Conservation (phyloP, 495 filamentous ascomycete genomes). For the Penicillium maclennaniae region DNA sequence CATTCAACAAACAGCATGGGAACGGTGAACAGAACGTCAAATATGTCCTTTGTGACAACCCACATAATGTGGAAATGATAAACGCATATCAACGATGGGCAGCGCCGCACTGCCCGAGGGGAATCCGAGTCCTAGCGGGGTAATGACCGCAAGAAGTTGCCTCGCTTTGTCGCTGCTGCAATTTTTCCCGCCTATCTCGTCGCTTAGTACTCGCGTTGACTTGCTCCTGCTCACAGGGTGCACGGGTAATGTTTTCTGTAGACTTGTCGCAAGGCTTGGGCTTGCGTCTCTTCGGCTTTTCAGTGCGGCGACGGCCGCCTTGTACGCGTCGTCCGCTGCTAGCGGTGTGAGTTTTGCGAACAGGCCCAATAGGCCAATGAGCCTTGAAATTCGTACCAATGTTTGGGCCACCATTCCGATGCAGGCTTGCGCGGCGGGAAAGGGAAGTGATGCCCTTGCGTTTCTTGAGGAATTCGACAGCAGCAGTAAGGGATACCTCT, state of each 20-base stretch:
- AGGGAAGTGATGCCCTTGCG: not conserved
- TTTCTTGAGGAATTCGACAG: conserved; percentile 2
- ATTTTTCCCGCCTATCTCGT: conserved; percentile 23
- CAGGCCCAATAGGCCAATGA: not conserved
- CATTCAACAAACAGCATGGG: not conserved
- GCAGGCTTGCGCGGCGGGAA: not conserved
- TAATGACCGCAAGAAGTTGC: conserved; percentile 10
- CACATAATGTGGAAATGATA: not conserved
- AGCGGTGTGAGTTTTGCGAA: not conserved
- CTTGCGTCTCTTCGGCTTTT: not conserved
- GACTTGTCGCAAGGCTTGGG: not conserved
- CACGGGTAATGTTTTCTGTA: not conserved
- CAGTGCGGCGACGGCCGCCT: conserved; percentile 1
- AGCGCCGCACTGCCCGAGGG: conserved; percentile 10
- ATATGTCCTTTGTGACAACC: not conserved
- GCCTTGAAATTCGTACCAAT: not conserved
- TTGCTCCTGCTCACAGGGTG: conserved; percentile 13
- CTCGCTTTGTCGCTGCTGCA: conserved; percentile 9
- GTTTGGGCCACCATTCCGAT: not conserved
- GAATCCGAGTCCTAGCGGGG: conserved; percentile 14
- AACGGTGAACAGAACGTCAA: not conserved
- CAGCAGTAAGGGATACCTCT: conserved; percentile 9
- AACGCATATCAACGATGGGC: not conserved
- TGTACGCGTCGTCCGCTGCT: not conserved
- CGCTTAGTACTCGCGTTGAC: conserved; percentile 25